Evolutionary conservation across 805 yeast genomes (phyloP), one percentile per base, ranked within the genome.

Genomic region (Vanderwaltozyma polyspora): DNA sequence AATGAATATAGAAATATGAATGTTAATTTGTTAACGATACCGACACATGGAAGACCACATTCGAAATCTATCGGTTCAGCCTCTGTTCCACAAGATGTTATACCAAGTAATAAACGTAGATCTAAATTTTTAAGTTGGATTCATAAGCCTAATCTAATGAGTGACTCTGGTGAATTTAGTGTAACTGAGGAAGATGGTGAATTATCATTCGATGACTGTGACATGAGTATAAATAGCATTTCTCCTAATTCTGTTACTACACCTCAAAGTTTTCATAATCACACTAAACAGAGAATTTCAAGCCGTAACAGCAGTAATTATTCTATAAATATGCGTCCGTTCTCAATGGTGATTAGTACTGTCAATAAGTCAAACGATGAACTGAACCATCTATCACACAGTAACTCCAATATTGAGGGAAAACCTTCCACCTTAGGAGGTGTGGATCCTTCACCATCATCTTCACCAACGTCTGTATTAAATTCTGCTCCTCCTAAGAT

Each of bases 131-230:
- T 52, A 26, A 53, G 59, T 3, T 56, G 58, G 54, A 33, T 52
- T 21, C 55, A 44, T 26, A 49, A 49, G 35, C 49, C 57, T 5
- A 53, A 51, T 28, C 42, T 56, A 18, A 38, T 55, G 19, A 54
- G 57, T 41, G 61, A 56, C 28, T 49, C 51, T 19, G 57, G 57
- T 16, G 56, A 53, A n/a, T 19, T 28, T 11, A 22, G 27, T 13
- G 32, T 19, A 39, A 53, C 58, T 9, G 60, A 52, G 29, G 57
- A 50, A 33, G 60, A 54, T 19, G 53, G 47, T 12, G 58, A 52
- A 14, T 55, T 48, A 15, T 34, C 38, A 10, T 39, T 35, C 30
- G 57, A 35, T 14, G 34, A 31, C 6, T 19, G 25, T 3, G 22
- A 27, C 15, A 14, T 21, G 2, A 29, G 35, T 23, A 25, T 25